phyloP scores from a whole-genome alignment of 257 asterid species.

The Petrea volubilis region DNA sequence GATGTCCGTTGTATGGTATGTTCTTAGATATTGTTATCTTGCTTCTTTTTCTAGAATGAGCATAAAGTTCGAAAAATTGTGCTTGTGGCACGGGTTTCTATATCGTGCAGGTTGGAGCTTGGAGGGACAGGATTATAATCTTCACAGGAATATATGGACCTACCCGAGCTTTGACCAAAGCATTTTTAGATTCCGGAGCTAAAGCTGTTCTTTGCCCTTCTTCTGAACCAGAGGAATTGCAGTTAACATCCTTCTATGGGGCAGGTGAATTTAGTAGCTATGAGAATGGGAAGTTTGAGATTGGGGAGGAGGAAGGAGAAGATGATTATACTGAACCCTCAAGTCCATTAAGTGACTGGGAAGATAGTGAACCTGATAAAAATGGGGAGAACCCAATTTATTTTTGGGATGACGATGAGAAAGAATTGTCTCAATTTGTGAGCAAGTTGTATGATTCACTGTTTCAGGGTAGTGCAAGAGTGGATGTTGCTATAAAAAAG shows the following conservation, averaged over 20 bases:
- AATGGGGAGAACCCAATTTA: conserved; percentile 43
- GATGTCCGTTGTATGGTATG: conserved; percentile 96
- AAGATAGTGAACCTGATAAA: conserved; percentile 80
- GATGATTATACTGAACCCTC: conserved; percentile 71
- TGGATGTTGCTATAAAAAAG: conserved; percentile 56
- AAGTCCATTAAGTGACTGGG: conserved; percentile 93
- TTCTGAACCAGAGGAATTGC: conserved; percentile 82
- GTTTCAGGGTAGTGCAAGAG: conserved; percentile 73
- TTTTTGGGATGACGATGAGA: conserved; percentile 91
- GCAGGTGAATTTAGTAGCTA: conserved; percentile 69
- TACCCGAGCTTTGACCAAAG: conserved; percentile 68
- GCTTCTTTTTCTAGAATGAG: not conserved
- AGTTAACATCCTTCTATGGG: conserved; percentile 65
- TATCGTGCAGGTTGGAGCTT: conserved; percentile 73
- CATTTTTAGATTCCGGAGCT: conserved; percentile 93
- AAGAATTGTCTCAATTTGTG: conserved; percentile 75
- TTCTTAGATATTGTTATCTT: conserved; percentile 11
- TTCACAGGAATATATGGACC: conserved; percentile 93
- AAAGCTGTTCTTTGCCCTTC: conserved; percentile 94
- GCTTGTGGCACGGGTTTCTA: too few species aligned
- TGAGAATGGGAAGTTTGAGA: conserved; percentile 88
- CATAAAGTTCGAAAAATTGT: not conserved
- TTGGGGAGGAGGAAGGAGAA: conserved; percentile 85
- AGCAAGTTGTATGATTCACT: conserved; percentile 66
- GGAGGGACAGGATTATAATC: conserved; percentile 94